A percentile compares a stretch with the other conserved stretches of the same genome.
Conservation (phyloP, 2,329 filamentous ascomycete species). For the Colletotrichum coccodes region DNA sequence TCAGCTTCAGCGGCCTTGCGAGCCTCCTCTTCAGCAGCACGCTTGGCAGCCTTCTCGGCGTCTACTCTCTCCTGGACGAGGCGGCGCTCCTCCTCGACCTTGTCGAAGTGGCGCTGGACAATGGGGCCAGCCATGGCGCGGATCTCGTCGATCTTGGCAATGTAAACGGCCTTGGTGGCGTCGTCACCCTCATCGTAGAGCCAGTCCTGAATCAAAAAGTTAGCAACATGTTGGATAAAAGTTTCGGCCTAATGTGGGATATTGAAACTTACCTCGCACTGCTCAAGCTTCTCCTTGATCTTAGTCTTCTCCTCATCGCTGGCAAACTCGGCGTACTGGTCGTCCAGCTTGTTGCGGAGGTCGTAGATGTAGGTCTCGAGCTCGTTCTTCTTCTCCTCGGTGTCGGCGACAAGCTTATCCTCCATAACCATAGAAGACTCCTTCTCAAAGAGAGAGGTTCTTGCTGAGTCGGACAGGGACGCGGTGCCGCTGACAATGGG, state of each 20-base stretch:
- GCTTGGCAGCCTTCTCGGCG: slow-evolving; percentile 81
- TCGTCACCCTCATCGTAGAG: slow-evolving; percentile 98
- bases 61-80: slow-evolving; percentile 81
- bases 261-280: slow-evolving; percentile 79
- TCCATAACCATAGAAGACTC: slow-evolving; percentile 95
- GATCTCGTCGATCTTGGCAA: slow-evolving; percentile 96
- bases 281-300: slow-evolving; percentile 84
- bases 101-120: slow-evolving; percentile 94
- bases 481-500: slow-evolving; percentile 86
- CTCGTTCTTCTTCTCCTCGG: slow-evolving; percentile 99
- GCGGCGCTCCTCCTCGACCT: slow-evolving; percentile 87
- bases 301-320: slow-evolving; percentile 93
- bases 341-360: slow-evolving; percentile 93
- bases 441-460: slow-evolving; percentile 78
- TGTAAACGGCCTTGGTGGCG: slow-evolving; percentile 90
- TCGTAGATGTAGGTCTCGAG: slow-evolving; percentile 98
- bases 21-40: slow-evolving; percentile 67
- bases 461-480: slow-evolving; percentile 76
- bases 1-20: slow-evolving; percentile 63
- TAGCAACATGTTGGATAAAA: slow-evolving; percentile 24
- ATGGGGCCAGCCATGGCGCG: slow-evolving; percentile 90
- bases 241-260: too few relatives aligned
- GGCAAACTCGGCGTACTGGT: slow-evolving; percentile 88
- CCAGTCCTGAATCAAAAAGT: slow-evolving; percentile 79
- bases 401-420: slow-evolving; percentile 98